Base-by-base conservation (phyloP, 2,329 filamentous ascomycete genomes). In the Dothideomycetes sp. region DNA sequence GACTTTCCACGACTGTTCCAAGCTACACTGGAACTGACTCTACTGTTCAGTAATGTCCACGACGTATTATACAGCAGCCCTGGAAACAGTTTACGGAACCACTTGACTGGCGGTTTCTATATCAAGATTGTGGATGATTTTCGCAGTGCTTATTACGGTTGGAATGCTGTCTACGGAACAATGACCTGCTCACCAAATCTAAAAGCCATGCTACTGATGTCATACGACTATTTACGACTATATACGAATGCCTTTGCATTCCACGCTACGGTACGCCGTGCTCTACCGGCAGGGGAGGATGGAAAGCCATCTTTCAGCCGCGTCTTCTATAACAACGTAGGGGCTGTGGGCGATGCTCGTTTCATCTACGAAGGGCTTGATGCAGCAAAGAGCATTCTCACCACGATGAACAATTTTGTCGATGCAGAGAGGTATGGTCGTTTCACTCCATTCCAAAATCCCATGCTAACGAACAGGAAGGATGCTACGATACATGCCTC, bases 241-340 rank as follows among this genome's bases (percentile, higher is more conserved):
- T 85, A 85, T 55, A 82, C 80, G 35, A 84, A 83, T 44, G 80
- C 81, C 0, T 85, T 84, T 53, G 81, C 80, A 1, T 84, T 84
- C 49, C 81, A 85, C 54, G 80, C 81, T 3, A 82, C 78, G 1
- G 75, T 73, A 16, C 63, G 67, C 17, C 61, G 65, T 22, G 64
- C 64, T 11, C 49, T 67, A 0, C 62, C 64, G 5, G 47, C 56
- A 18, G 49, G 51, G 11, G 52, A 56, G 35, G 51, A 51, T 6
- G 60, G 41, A 12, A 49, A 61, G 49, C 61, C 63, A 29, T 53
- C 53, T 1, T 61, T 63, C 3, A 58, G 63, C 38, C 57, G 63
- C 17, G 62, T 69, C 7, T 69, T 70, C 48, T 66, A 64, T 42
- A 69, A 69, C 49, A 69, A 70, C 24, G 66, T 70, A 9, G 67